Base-by-base conservation (phyloP, 495 filamentous ascomycete genomes). In the Lophiostoma macrostomum region DNA sequence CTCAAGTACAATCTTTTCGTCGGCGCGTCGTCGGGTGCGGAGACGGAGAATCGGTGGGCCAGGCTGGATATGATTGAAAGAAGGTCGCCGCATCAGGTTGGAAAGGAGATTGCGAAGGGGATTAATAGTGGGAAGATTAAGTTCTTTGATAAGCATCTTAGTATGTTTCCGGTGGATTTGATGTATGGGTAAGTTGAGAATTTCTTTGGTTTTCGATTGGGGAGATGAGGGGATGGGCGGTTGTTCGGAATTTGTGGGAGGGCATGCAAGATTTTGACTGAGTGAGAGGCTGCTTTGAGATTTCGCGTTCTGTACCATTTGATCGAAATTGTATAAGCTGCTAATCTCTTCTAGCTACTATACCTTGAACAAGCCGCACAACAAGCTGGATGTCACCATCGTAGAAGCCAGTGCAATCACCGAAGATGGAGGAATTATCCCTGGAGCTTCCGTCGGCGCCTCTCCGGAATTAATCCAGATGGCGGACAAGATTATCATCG, bases 41-140 rank as follows among this genome's bases (percentile, higher is more conserved):
- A 95, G 69, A 94, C 90, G 0, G 90, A 95, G 74, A 91, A 91
- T 69, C 79, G 90, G 55, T 95, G 90, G 90, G 90, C 90, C 4
- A 68, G 68, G 1, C 67, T 90, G 37, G 83, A 94, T 69, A 95
- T 95, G 90, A 94, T 94, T 60, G 85, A 89, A 74, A 79, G 90
- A 38, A 79, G 90, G 4, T 77, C 78, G 56, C 90, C 90, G 37
- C 90, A 95, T 69, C 90, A 95, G 64, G 90, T 95, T 56, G 90
- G 90, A 61, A 95, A 95, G 74, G 79, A 86, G 50, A 95, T 95
- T 51, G 78, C 88, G 40, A 91, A 88, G 74, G 89, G 90, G 2
- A 94, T 95, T 70, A 95, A 95, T 65, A 81, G 82, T 56, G 90
- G 89, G 11, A 79, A 83, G 46, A 95, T 95, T 60, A 85, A 90